Base-by-base conservation (phyloP, 1,284 basidiomycete species). In the Sporisorium graminicola region DNA sequence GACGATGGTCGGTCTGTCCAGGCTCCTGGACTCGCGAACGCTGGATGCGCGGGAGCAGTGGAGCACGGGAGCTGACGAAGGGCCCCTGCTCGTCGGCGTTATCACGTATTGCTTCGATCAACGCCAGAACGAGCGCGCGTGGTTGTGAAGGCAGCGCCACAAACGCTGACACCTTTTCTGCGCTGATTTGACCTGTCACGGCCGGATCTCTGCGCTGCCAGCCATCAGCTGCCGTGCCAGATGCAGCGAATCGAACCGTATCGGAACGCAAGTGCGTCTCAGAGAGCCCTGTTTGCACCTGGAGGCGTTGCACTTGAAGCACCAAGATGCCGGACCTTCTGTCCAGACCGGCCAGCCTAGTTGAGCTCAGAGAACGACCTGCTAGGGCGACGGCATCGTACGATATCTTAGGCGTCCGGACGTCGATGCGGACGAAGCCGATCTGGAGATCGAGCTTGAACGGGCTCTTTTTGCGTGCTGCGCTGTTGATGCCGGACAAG, bases 251-350 rank as follows among this genome's bases (percentile, higher is more conserved):
- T 16, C 65, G 74, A 5, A 69, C 62, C 3, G 51, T 58, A 16
- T 33, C 56, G 12, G 33, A 12, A 2, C 33, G 20, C 54, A 26
- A 31, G 18, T 33, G 50, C 14, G 22, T 61, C 40, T 69, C 49
- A 5, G 64, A 18, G 5, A 59, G 31, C 4, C 70, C 70, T 20
- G 62, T 57, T 20, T 33, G 53, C 18, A 69, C 37, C 2, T 61
- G 60, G 2, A 74, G 44, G 33, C 47, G 44, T 40, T 69, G 58
- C 24, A 68, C 44, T 31, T 80, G 74, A 7, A 80, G 47, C 13
- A 74, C 49, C n/a, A 80, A 31, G 29, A 80, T 69, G 16, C 78
- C 78, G 13, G 74, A 58, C 49, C 78, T 53, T 20, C 51, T 53
- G 18, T 73, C 72, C 6, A 80, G 55, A 3, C 78, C 78, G 8